These are phyloP conservation scores for Arthroderma sp. DNA, from an alignment of 2,329 filamentous ascomycete species.

Conservation along the genomic window DNA sequence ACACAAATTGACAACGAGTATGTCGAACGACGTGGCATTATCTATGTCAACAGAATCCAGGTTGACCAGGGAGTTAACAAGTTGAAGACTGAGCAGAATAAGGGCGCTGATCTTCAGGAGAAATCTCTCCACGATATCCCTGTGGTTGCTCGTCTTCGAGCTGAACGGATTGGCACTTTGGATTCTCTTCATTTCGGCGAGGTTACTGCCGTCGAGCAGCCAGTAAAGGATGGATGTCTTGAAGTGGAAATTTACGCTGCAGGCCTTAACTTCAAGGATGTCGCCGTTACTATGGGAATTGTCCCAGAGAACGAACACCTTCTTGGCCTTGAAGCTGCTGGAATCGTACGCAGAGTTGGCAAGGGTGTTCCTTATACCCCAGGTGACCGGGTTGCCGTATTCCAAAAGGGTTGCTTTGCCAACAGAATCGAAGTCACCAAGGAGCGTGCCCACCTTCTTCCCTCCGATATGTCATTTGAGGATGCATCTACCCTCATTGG, in stretches of 20 bases:
- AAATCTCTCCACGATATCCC: no score
- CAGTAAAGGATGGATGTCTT: background rate
- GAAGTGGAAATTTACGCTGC: constrained; percentile 14
- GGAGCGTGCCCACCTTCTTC: constrained; percentile 8
- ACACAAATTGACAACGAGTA: no score
- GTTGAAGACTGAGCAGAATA: no score
- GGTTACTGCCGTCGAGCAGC: no score
- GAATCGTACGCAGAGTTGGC: constrained; percentile 5
- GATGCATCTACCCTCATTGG: constrained; percentile 17
- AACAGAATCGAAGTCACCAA: constrained; percentile 7
- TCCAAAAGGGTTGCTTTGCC: constrained; percentile 2
- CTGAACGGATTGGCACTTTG: no score
- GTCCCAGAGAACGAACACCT: constrained; percentile 7
- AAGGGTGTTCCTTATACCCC: background rate
- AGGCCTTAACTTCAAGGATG: constrained; percentile 15
- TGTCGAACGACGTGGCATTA: no score
- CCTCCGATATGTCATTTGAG: constrained; percentile 16
- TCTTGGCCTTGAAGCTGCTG: constrained; percentile 4
- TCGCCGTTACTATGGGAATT: constrained; percentile 12
- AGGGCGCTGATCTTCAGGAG: no score
- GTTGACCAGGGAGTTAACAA: no score
- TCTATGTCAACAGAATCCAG: no score
- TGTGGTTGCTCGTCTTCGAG: no score
- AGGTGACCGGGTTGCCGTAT: constrained; percentile 9
- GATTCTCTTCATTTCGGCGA: no score